These are phyloP conservation scores for Penicillium sp. DNA, from an alignment of 2,329 filamentous ascomycete genomes.

Conservation along the genomic window DNA sequence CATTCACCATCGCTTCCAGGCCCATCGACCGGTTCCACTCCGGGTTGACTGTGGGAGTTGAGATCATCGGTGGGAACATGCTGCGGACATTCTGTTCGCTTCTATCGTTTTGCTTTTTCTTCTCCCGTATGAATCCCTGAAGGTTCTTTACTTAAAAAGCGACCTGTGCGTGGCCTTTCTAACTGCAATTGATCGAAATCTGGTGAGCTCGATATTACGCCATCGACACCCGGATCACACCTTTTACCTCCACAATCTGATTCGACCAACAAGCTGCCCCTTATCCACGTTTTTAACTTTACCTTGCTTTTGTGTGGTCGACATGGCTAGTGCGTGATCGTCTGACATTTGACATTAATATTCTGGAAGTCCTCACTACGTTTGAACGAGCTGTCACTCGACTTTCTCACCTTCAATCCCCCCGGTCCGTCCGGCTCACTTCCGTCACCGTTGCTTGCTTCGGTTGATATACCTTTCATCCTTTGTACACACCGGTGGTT, in stretches of 20 bases:
- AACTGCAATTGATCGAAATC: slow-evolving; percentile 14
- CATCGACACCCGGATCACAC: slow-evolving; percentile 24
- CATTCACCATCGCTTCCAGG: slow-evolving; percentile 27
- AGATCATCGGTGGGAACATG: slow-evolving; percentile 27
- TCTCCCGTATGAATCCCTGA: background rate
- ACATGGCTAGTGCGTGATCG: slow-evolving; percentile 17
- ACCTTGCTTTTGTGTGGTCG: slow-evolving; percentile 6
- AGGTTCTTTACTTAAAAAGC: background rate
- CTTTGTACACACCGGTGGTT: slow-evolving; percentile 2
- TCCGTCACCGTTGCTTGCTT: background rate
- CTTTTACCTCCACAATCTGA: slow-evolving; percentile 1
- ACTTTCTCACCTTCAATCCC: background rate
- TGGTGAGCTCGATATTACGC: slow-evolving; percentile 28
- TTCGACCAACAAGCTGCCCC: slow-evolving; percentile 3
- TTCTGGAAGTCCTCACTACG: slow-evolving; percentile 11
- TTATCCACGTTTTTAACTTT: slow-evolving; percentile 8
- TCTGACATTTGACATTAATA: slow-evolving; percentile 15
- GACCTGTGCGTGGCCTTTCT: slow-evolving; percentile 10
- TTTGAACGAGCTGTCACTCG: slow-evolving; percentile 8
- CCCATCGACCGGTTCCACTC: slow-evolving; percentile 21
- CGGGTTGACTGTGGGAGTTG: slow-evolving; percentile 12
- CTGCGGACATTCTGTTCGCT: slow-evolving; percentile 1
- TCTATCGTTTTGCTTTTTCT: slow-evolving; percentile 2
- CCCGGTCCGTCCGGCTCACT: background rate
- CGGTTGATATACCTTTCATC: background rate